Base-by-base conservation (phyloP, 495 filamentous ascomycete species). In the Penicillium diatomitis region DNA sequence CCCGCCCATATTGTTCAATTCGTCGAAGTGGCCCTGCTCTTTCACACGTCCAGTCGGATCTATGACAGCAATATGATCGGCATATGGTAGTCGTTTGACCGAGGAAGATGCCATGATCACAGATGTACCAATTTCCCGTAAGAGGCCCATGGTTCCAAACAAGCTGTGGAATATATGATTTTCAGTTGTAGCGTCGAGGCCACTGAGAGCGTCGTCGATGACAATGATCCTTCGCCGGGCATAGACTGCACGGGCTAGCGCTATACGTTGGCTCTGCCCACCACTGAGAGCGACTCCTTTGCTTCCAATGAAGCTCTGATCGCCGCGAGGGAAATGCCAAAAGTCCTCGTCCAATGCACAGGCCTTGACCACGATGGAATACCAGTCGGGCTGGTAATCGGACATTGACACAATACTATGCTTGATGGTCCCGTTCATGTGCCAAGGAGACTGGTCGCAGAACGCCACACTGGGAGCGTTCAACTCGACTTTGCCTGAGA, bases 201-300 rank as follows among this genome's bases (percentile, higher is more conserved):
- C 80, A 46, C 74, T 83, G 29, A 87, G 69, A 5, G 80, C 66
- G 52, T 86, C 78, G 45, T 83, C 80, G 2, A 84, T 58, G 6
- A 84, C 63, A 27, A 80, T 55, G 7, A 81, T 55, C 38, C 74
- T 68, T n/a, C 70, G 63, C n/a, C 74, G 54, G 6, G 77, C 60
- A 56, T 85, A 84, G 4, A 81, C 63, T 38, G 77, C 78, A 30
- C 82, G 65, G 32, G 82, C 81, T 6, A 84, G 62, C 20, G 76
- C 71, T 47, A 87, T 71, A 3, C 83, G 70, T 54, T 87, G 83
- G 50, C 77, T 80, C 52, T 87, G 84, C 0, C 84, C 84, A 7
- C 82, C 83, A 52, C 77, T 81, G 6, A 88, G 68, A 3, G 73
- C 70, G 47, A 83, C 73, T 0, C 83, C 85, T 47, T 80, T 80